A percentile compares a stretch with the other conserved stretches of the same genome.
Evolutionary conservation across 2,329 filamentous ascomycete genomes (phyloP).

Genomic region (Microascus cirrosus): DNA sequence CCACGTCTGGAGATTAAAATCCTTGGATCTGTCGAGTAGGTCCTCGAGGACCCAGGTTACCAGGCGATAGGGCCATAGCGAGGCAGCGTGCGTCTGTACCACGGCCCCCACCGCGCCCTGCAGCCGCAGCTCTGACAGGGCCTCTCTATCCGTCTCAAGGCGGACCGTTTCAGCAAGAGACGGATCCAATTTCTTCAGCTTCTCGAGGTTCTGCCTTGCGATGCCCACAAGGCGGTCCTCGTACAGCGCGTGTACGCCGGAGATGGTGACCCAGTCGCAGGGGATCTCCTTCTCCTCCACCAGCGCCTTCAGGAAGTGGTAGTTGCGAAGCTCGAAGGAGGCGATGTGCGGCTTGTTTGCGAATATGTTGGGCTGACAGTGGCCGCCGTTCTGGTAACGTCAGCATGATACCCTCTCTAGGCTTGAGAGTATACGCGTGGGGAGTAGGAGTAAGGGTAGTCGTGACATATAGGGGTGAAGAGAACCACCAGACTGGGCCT

Average conservation of each 20-base stretch:
- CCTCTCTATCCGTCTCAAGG: conserved; percentile 22
- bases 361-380: conserved; percentile 66
- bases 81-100: conserved; percentile 52
- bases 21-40: conserved; percentile 30
- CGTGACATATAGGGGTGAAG: no score
- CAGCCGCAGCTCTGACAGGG: conserved; percentile 40
- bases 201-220: conserved; percentile 36
- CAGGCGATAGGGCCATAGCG: conserved; percentile 77
- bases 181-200: conserved; percentile 38
- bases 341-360: conserved; percentile 46
- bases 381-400: conserved; percentile 48
- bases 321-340: conserved; percentile 63
- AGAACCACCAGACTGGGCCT: not conserved
- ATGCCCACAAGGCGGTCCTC: conserved; percentile 40
- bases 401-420: not conserved
- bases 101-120: conserved; percentile 51
- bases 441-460: no score
- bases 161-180: conserved; percentile 39
- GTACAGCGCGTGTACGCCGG: conserved; percentile 55
- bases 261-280: conserved; percentile 57
- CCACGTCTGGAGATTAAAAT: conserved; percentile 64
- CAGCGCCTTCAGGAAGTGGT: conserved; percentile 45
- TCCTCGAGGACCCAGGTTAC: conserved; percentile 59
- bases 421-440: not conserved
- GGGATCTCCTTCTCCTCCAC: conserved; percentile 45